phyloP scores from a whole-genome alignment of 805 yeast genomes.

The Zygoascus bituminiphila region DNA sequence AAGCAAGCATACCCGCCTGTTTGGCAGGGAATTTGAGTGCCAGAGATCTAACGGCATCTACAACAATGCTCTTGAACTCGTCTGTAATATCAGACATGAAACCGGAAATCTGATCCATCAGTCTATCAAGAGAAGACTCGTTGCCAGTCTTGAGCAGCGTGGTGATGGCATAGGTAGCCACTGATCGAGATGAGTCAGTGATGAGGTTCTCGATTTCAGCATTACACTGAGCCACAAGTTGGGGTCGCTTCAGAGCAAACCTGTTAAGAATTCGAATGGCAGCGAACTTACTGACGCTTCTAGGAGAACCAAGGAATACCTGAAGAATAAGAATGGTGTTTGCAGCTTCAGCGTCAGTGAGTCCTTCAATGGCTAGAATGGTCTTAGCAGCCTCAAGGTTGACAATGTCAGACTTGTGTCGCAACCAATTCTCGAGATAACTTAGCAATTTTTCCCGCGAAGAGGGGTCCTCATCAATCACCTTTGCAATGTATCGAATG shows the following conservation, averaged over 20 bases:
- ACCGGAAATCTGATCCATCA: slow-evolving; percentile 76
- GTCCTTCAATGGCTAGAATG: slow-evolving; percentile 46
- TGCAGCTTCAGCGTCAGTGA: slow-evolving; percentile 51
- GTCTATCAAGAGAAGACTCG: slow-evolving; percentile 77
- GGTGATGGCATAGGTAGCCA: slow-evolving; percentile 95
- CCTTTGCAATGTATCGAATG: slow-evolving; percentile 70
- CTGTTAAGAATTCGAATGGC: slow-evolving; percentile 86
- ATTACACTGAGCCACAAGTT: slow-evolving; percentile 63
- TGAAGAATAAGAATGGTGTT: slow-evolving; percentile 68
- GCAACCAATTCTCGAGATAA: slow-evolving; percentile 59
- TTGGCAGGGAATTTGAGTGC: slow-evolving; percentile 91
- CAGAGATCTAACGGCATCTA: slow-evolving; percentile 88
- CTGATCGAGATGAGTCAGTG: slow-evolving; percentile 80
- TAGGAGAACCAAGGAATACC: slow-evolving; percentile 72
- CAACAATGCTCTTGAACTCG: slow-evolving; percentile 89
- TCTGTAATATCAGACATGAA: slow-evolving; percentile 92
- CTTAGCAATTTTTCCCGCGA: slow-evolving; percentile 51
- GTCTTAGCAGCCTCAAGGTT: slow-evolving; percentile 87
- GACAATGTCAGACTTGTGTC: slow-evolving; percentile 80
- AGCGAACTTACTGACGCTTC: slow-evolving; percentile 84
- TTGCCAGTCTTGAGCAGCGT: slow-evolving; percentile 93
- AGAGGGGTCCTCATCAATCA: slow-evolving; percentile 64
- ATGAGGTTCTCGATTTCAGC: slow-evolving; percentile 79
- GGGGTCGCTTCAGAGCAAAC: slow-evolving; percentile 74
- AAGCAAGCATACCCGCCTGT: slow-evolving; percentile 70